These are phyloP conservation scores for Nidularia sp. DNA, from an alignment of 768 basidiomycete species.

Conservation along the genomic window DNA sequence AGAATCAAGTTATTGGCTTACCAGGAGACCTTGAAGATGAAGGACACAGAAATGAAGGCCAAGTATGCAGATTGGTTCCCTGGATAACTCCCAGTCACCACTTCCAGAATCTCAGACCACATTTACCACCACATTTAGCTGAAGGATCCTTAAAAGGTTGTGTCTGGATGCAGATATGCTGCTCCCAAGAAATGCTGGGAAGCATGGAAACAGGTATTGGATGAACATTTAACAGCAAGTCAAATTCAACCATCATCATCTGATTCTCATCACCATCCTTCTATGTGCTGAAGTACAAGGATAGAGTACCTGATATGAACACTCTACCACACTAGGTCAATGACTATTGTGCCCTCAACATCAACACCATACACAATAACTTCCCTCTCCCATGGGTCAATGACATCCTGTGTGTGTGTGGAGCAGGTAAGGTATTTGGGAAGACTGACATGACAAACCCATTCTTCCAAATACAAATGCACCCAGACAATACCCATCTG, in stretches of 20 bases:
- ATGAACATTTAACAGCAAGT: conserved; percentile 23
- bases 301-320: conserved; percentile 8
- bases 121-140: conserved; percentile 12
- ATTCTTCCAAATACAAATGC: conserved; percentile 18
- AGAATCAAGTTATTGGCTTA: neutral
- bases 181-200: conserved; percentile 25
- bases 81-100: neutral
- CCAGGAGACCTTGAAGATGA: neutral
- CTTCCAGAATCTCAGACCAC: neutral
- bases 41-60: neutral
- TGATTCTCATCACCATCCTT: conserved; percentile 27
- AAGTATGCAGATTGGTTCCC: neutral
- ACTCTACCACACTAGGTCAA: conserved; percentile 27
- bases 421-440: neutral
- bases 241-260: conserved; percentile 21
- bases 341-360: conserved; percentile 23
- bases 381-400: conserved; percentile 14
- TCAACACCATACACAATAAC: conserved; percentile 14
- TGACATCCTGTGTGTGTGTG: conserved; percentile 15
- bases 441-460: conserved; percentile 19
- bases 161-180: conserved; percentile 14
- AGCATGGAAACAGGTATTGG: conserved; percentile 19
- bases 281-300: conserved; percentile 24
- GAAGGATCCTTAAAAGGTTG: conserved; percentile 17
- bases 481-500: conserved; percentile 14